Evolutionary conservation across 352 stramenopile species (phyloP).

Genomic region (Hyaloperonospora arabidopsidis): DNA sequence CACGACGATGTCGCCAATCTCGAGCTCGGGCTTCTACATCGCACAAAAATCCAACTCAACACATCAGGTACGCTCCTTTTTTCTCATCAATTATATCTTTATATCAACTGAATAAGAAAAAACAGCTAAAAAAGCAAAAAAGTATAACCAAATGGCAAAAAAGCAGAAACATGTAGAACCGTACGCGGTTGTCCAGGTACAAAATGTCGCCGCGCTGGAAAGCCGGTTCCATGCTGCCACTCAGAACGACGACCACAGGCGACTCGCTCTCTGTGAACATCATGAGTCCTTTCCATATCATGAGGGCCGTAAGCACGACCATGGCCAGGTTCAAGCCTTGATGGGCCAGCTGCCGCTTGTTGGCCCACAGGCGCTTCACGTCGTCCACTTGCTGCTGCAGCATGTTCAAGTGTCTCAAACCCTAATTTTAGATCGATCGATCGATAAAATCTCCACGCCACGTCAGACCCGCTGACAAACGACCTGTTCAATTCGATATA

Average conservation of each 20-base stretch:
- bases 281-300: constrained; percentile 99
- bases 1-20: constrained; percentile 89
- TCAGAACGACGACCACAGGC: constrained; percentile 98
- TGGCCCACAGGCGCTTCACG: constrained; percentile 97
- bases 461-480: too few species aligned
- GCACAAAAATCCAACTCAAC: constrained; percentile 1
- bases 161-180: not conserved
- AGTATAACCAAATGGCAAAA: too few species aligned
- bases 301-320: constrained; percentile 97
- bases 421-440: too few species aligned
- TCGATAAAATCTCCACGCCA: too few species aligned
- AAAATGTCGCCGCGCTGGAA: constrained; percentile 98
- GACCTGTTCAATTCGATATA: not conserved
- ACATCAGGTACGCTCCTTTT: not conserved
- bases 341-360: constrained; percentile 96
- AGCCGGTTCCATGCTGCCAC: constrained; percentile 97
- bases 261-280: constrained; percentile 95
- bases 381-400: constrained; percentile 89
- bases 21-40: constrained; percentile 59
- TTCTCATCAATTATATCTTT: not conserved
- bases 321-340: constrained; percentile 97
- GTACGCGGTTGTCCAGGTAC: constrained; percentile 93
- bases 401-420: constrained; percentile 30
- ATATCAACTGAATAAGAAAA: too few species aligned
- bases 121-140: too few species aligned